A percentile compares a stretch with the other conserved stretches of the same genome.
Evolutionary conservation across 352 stramenopile genomes (phyloP).

Genomic region (Phytophthora pseudosyringae): DNA sequence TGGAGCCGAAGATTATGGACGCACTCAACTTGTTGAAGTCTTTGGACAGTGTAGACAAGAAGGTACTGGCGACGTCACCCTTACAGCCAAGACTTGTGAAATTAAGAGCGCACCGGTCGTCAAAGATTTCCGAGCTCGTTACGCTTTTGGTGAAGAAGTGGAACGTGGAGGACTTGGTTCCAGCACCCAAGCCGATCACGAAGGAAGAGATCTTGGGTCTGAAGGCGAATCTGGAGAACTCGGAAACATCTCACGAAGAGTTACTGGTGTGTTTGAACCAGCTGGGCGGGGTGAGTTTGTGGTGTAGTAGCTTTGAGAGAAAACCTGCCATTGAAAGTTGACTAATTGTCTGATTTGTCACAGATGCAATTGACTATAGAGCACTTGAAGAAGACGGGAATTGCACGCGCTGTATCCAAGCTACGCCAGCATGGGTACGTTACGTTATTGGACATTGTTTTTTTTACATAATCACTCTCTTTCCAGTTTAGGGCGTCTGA

Average conservation of each 20-base stretch:
- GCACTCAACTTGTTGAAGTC: constrained; percentile 38
- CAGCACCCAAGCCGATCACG: constrained; percentile 55
- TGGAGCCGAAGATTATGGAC: constrained; percentile 52
- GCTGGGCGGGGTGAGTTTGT: constrained; percentile 48
- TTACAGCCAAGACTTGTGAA: constrained; percentile 48
- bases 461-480: background rate
- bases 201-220: constrained; percentile 62
- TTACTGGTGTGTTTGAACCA: constrained; percentile 62
- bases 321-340: background rate
- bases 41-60: constrained; percentile 40
- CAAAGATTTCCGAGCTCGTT: constrained; percentile 43
- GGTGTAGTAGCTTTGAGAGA: background rate
- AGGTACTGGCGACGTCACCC: constrained; percentile 38
- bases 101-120: constrained; percentile 40
- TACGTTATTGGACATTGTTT: background rate
- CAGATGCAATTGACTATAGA: constrained; percentile 70
- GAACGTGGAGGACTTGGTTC: constrained; percentile 54
- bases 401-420: constrained; percentile 63
- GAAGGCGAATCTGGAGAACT: constrained; percentile 61
- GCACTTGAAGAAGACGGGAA: constrained; percentile 73
- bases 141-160: constrained; percentile 51
- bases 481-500: background rate
- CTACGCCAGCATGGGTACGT: constrained; percentile 80
- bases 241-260: constrained; percentile 69
- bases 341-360: background rate